Conservation (phyloP, 305 asterid genomes). For the Fraxinus albicans region DNA sequence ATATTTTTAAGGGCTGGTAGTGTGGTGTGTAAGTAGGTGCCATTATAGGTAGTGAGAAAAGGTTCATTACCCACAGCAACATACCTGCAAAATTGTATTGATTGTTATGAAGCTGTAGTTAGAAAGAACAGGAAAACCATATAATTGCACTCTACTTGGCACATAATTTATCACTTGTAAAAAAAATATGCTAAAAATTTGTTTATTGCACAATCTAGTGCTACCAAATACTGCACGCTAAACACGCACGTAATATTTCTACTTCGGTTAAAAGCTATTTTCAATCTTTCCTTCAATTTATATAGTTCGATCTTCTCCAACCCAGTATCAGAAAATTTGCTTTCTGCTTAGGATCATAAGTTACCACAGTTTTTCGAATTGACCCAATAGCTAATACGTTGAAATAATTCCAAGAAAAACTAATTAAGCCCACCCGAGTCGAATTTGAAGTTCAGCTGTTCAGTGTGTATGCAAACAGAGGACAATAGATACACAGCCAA, state of each 20-base stretch:
- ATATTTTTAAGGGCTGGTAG: constrained; percentile 63
- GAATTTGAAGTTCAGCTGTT: not conserved
- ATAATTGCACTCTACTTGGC: not conserved
- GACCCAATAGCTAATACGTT: not conserved
- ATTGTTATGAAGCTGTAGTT: not conserved
- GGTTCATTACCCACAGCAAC: constrained; percentile 83
- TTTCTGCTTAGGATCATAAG: not conserved
- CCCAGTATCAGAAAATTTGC: not conserved
- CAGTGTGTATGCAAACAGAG: not conserved
- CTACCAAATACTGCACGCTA: not conserved
- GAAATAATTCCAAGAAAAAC: not conserved
- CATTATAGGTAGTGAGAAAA: constrained; percentile 56
- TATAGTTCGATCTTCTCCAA: not conserved
- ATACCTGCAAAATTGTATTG: constrained; percentile 34
- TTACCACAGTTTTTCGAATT: not conserved
- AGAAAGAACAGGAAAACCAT: not conserved
- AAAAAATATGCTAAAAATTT: not conserved
- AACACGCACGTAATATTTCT: not conserved
- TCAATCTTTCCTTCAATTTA: not conserved
- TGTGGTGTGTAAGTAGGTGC: constrained; percentile 42
- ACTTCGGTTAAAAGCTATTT: not conserved
- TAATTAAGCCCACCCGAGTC: not conserved
- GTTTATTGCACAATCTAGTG: not conserved
- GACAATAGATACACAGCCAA: not conserved
- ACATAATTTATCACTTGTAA: not conserved